Evolutionary conservation across 1,284 basidiomycete genomes (phyloP), one percentile per base, ranked within the genome.

Genomic region (Boletus mariae): DNA sequence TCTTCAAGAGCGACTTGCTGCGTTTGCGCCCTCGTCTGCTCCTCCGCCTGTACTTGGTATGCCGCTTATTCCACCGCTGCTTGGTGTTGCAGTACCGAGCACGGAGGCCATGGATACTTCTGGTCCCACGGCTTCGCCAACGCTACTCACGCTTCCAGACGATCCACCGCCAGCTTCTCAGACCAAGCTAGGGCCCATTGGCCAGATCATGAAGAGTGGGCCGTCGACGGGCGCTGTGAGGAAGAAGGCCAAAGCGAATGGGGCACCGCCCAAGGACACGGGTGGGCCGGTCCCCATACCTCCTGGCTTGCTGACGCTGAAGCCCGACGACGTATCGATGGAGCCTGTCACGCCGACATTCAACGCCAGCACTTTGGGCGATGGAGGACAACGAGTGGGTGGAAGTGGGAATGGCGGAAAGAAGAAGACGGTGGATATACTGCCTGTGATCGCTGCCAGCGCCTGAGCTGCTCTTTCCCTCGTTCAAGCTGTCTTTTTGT

Each of bases 111-210:
- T 17, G 37, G 46, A 46, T 5, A 15, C 29, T 10, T 12, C 13
- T 17, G 58, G 38, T 3, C 8, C 58, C n/a, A 28, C 31, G 5
- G n/a, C 45, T 8, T 43, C 29, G 3, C 23, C 57, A 41, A 10
- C 41, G 11, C 1, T 47, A 15, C 12, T 54, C 4, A 51, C 53
- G 1, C 54, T 67, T 4, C 75, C 79, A 12, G 89, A 92, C 72
- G 89, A 92, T 60, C 42, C 68, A 1, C 83, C 85, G 0, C 70
- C 72, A 35, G 61, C 78, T 4, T 66, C 73, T 2, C 85, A 87
- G 56, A 72, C 78, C 44, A 90, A 87, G 74, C 80, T 90, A 61
- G 87, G 87, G 0, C 87, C 89, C 0, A 70, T 90, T 8, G 89
- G 89, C 11, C 87, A 90, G 64, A 80, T 90, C 54, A 61, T 81